Base-by-base conservation (phyloP, 1,284 basidiomycete species). In the Puccinia horiana region DNA sequence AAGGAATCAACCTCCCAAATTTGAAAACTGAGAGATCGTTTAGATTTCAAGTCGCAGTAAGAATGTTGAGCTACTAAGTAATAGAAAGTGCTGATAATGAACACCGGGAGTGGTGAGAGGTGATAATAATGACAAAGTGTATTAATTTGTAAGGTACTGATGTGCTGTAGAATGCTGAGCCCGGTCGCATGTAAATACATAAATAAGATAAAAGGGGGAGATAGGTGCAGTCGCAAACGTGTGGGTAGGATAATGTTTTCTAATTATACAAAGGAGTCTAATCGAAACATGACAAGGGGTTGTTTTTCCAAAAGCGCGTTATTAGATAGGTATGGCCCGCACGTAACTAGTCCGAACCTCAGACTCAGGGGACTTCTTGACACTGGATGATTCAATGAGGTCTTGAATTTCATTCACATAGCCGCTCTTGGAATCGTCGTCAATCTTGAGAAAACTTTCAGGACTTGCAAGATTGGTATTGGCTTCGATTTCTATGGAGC, bases 111-210 rank as follows among this genome's bases (percentile, higher is more conserved):
- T 32, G 63, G 18, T 35, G 26, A 32, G 23, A 58, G 5, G 56
- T 58, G 56, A 58, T 58, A 6, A 32, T 6, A 29, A 63, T 63
- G 61, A 26, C 32, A 35, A 37, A 37, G 11, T 63, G 61, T 26
- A 63, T 63, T 63, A 63, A 63, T 35, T 37, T 44, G 9, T 40
- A 29, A 47, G 6, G 2, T 2, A 69, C 65, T 69, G 29, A 40
- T 40, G 32, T 69, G 65, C 42, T 69, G 37, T 69, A 69, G 63
- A 69, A 69, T 69, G n/a, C 65, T 14, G 65, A 69, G n/a, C 32
- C 65, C 65, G 29, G 65, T 44, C 40, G 23, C 65, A 47, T 44
- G 37, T 42, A 69, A 52, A 65, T 69, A 47, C 6, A 67, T 67
- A 69, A 8, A 69, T 44, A 44, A 44, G 1, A 69, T 11, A 26